Evolutionary conservation across 2,329 filamentous ascomycete genomes (phyloP).

Genomic region (Pseudocercospora pini-densiflorae): DNA sequence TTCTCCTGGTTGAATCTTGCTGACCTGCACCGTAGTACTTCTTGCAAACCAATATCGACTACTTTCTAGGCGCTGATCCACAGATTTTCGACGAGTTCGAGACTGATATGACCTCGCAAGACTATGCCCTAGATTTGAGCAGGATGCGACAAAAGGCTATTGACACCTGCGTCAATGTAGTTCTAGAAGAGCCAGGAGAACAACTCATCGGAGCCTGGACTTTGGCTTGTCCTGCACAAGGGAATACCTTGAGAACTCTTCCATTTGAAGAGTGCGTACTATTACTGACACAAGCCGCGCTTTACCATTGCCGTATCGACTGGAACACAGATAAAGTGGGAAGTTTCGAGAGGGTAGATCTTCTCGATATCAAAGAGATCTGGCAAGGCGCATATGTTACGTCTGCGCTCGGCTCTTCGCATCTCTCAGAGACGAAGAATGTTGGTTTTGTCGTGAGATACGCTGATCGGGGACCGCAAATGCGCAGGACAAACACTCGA

Average conservation of each 20-base stretch:
- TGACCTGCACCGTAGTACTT: slow-evolving; percentile 63
- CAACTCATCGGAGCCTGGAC: slow-evolving; percentile 91
- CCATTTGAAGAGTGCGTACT: slow-evolving; percentile 90
- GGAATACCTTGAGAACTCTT: slow-evolving; percentile 68
- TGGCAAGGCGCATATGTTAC: slow-evolving; percentile 88
- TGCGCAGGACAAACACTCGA: slow-evolving; percentile 82
- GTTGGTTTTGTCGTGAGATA: slow-evolving; percentile 84
- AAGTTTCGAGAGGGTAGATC: slow-evolving; percentile 83
- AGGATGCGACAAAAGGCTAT: slow-evolving; percentile 88
- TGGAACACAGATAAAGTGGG: slow-evolving; percentile 95
- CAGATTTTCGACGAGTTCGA: slow-evolving; percentile 94
- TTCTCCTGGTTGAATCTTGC: background rate
- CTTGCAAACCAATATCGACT: slow-evolving; percentile 95
- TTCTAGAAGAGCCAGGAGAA: slow-evolving; percentile 77
- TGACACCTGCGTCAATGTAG: slow-evolving; percentile 83
- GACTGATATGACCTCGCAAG: slow-evolving; percentile 87
- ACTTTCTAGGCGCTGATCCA: slow-evolving; percentile 82
- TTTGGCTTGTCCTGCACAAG: slow-evolving; percentile 73
- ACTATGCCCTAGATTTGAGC: slow-evolving; percentile 84
- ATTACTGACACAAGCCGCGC: slow-evolving; percentile 78
- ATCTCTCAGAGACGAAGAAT: slow-evolving; percentile 78
- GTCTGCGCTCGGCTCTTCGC: slow-evolving; percentile 76
- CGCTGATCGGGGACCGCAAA: slow-evolving; percentile 66
- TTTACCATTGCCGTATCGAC: slow-evolving; percentile 91
- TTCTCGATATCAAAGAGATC: slow-evolving; percentile 73